Evolutionary conservation across 2,329 filamentous ascomycete species (phyloP).

Genomic region (Colletotrichum nymphaeae): DNA sequence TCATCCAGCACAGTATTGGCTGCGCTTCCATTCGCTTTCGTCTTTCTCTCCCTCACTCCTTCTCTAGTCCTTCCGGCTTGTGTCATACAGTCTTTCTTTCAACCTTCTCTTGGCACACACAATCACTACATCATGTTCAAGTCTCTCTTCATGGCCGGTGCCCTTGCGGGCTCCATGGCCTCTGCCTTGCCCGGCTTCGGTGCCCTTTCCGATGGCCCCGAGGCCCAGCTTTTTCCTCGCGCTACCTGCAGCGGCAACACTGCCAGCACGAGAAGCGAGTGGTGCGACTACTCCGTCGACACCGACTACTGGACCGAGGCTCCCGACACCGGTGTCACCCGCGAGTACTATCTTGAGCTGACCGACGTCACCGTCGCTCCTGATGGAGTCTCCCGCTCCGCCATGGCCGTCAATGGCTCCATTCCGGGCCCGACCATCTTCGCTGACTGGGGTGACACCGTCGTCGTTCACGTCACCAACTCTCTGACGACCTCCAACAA

Average conservation of each 20-base stretch:
- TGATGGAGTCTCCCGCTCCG: constrained; percentile 56
- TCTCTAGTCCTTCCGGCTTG: background rate
- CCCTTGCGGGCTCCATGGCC: constrained; percentile 15
- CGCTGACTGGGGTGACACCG: constrained; percentile 61
- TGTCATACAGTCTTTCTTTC: constrained; percentile 25
- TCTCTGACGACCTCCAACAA: constrained; percentile 56
- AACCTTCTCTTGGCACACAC: constrained; percentile 3
- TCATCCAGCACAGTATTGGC: constrained; percentile 11
- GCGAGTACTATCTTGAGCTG: constrained; percentile 60
- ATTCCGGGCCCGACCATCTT: constrained; percentile 70
- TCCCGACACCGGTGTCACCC: constrained; percentile 60
- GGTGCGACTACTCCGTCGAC: constrained; percentile 61
- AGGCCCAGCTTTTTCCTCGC: constrained; percentile 25
- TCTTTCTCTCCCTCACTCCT: background rate
- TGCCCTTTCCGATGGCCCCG: background rate
- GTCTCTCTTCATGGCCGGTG: constrained; percentile 14
- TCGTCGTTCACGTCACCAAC: constrained; percentile 68
- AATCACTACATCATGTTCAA: constrained; percentile 15
- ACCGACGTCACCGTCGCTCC: constrained; percentile 53
- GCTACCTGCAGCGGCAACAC: constrained; percentile 43
- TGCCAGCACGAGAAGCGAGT: constrained; percentile 48
- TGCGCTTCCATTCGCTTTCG: constrained; percentile 20
- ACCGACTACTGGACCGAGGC: constrained; percentile 56
- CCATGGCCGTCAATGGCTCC: constrained; percentile 64
- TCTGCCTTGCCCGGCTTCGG: constrained; percentile 18